Conservation (phyloP, 2,329 filamentous ascomycete species). For the Colletotrichum tropicale region DNA sequence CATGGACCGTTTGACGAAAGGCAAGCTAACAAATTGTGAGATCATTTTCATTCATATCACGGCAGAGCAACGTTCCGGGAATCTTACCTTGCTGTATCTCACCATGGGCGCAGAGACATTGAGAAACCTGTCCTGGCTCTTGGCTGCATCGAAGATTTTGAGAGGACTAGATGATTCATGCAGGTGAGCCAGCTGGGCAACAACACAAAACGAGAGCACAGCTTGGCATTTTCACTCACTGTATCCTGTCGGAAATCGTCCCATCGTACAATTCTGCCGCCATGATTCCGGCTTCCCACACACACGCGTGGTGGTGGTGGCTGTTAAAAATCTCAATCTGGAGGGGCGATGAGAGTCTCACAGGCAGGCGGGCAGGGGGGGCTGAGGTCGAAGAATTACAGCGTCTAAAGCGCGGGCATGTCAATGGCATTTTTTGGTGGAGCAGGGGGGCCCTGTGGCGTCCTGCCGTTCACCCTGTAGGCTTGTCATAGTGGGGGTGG, state of each 20-base stretch:
- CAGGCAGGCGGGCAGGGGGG: not conserved
- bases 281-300: not conserved
- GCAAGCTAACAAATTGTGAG: constrained; percentile 54
- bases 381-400: constrained; percentile 1
- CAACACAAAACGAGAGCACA: not conserved
- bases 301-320: not conserved
- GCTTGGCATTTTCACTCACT: not conserved
- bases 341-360: not conserved
- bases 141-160: constrained; percentile 62
- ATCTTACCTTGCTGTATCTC: constrained; percentile 60
- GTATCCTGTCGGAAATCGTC: constrained; percentile 15
- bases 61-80: not conserved
- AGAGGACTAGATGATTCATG: constrained; percentile 50
- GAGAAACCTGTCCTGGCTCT: constrained; percentile 55
- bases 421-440: not conserved
- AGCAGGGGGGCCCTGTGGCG: constrained; percentile 5
- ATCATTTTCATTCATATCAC: not conserved
- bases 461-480: not conserved
- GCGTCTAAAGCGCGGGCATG: not conserved
- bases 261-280: constrained; percentile 8
- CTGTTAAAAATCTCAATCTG: not conserved
- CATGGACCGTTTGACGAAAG: constrained; percentile 69
- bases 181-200: not conserved
- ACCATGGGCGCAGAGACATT: constrained; percentile 73
- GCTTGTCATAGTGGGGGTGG: constrained; percentile 18